A percentile compares a stretch with the other conserved stretches of the same genome.
Conservation (phyloP, 2,329 filamentous ascomycete species). For the Chaetomium globosum region DNA sequence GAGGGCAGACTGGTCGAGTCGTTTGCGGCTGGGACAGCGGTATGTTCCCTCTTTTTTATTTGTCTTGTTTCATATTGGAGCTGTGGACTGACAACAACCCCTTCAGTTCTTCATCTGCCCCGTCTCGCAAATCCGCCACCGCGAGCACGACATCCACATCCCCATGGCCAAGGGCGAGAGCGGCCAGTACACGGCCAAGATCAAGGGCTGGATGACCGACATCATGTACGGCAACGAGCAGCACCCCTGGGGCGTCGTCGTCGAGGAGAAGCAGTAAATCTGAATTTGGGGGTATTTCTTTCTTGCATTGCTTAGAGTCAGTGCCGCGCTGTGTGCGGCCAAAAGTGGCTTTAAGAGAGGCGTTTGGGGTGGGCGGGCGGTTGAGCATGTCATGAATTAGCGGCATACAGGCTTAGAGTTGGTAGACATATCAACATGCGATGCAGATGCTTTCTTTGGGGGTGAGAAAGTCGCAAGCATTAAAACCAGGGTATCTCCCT, state of each 20-base stretch:
- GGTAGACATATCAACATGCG: conserved; percentile 11
- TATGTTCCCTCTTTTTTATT: conserved; percentile 49
- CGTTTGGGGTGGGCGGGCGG: conserved; percentile 18
- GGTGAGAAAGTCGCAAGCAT: too few relatives aligned
- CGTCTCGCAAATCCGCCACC: conserved; percentile 69
- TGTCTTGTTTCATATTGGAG: not conserved
- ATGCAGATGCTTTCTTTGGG: not conserved
- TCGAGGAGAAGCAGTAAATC: conserved; percentile 57
- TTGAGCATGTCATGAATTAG: conserved; percentile 9
- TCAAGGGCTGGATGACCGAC: conserved; percentile 69
- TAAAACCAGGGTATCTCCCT: too few relatives aligned
- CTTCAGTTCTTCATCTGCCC: conserved; percentile 69
- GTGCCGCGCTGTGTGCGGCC: conserved; percentile 3
- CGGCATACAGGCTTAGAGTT: conserved; percentile 7
- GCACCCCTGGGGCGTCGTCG: conserved; percentile 70
- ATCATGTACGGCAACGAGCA: conserved; percentile 74
- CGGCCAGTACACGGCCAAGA: conserved; percentile 59
- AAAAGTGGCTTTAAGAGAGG: conserved; percentile 24
- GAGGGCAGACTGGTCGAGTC: conserved; percentile 81
- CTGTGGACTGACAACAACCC: conserved; percentile 16
- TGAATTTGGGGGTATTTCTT: not conserved
- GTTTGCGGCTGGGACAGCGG: conserved; percentile 85
- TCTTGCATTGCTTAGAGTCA: conserved; percentile 16
- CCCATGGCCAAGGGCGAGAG: conserved; percentile 59
- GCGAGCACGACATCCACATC: conserved; percentile 64